Conservation (phyloP, 2,329 filamentous ascomycete genomes). For the Chaetomium globosum region DNA sequence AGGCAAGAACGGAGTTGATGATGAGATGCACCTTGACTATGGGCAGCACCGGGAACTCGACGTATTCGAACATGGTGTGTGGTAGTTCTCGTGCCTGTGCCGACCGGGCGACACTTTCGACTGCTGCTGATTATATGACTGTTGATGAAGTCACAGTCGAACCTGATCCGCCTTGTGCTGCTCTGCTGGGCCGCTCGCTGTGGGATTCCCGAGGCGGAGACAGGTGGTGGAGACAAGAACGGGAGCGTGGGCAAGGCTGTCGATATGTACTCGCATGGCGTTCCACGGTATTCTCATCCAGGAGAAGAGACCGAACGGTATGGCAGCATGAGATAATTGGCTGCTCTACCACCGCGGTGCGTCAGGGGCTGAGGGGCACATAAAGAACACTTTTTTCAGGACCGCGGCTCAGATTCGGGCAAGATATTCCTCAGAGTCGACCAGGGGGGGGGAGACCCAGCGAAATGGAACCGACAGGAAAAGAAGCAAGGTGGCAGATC, state of each 20-base stretch:
- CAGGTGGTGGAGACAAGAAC: background rate
- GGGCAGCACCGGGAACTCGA: constrained; percentile 31
- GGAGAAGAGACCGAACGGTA: background rate
- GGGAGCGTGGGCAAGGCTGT: background rate
- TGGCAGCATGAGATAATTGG: background rate
- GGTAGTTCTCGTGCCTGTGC: background rate
- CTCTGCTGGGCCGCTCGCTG: background rate
- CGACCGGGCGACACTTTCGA: background rate
- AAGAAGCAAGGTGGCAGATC: constrained; percentile 5
- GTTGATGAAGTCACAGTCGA: background rate
- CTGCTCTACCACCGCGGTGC: background rate
- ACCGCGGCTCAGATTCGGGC: background rate
- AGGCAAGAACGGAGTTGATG: constrained; percentile 35
- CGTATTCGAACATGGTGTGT: constrained; percentile 27
- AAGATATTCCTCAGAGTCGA: background rate
- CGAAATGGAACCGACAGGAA: constrained; percentile 7
- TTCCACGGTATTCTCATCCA: background rate
- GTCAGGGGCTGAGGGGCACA: constrained; percentile 11
- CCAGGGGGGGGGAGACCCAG: background rate
- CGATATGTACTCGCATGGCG: background rate
- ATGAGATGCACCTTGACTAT: constrained; percentile 38
- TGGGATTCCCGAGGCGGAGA: background rate
- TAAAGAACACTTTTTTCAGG: background rate
- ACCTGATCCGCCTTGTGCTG: background rate
- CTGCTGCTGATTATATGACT: background rate